Evolutionary conservation across 345 rosid species (phyloP), one percentile per base, ranked within the genome.

Genomic region (Brassica incana): DNA sequence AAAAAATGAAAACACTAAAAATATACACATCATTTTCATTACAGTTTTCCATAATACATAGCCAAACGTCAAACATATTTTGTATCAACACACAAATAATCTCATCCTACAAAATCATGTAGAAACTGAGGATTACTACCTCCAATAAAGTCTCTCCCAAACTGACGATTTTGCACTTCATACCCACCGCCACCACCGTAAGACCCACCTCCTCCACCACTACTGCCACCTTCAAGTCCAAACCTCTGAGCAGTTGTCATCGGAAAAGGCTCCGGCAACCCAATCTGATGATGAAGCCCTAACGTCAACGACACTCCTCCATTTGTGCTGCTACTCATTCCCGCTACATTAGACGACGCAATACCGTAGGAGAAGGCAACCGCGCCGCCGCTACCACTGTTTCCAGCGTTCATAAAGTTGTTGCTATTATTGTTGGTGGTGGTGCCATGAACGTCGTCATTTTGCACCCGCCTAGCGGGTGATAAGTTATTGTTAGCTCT

Each of bases 61-160:
- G 40, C 43, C 70, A 52, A 74, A 61, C 70, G 48, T 74, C 68
- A 36, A 69, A 69, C 71, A 79, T 25, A 18, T 25, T 23, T 45
- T 16, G 61, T 16, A 20, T 68, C 32, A 36, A 50, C 71, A 59
- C 82, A 50, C 75, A 74, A 74, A 61, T 63, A 4, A 74, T 70
- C 58, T 90, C 88, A 92, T 45, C 97, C 97, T 36, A 92, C 97
- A 79, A 92, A 92, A 81, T 95, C 92, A 78, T 89, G 97, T 83
- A 95, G 85, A 67, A 95, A 92, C 81, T 92, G 99, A 27, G 72
- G 80, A 81, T 36, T 76, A 81, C 74, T 81, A 76, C 95, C 91
- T 27, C 92, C 97, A n/a, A 86, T 86, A 12, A 86, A 87, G 82
- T 89, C 88, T 80, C 93, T 79, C 30, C 91, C 88, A 20, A 88